A percentile compares a stretch with the other conserved stretches of the same genome.
Conservation (phyloP, 495 filamentous ascomycete genomes). For the Opeltia flavorubescens region DNA sequence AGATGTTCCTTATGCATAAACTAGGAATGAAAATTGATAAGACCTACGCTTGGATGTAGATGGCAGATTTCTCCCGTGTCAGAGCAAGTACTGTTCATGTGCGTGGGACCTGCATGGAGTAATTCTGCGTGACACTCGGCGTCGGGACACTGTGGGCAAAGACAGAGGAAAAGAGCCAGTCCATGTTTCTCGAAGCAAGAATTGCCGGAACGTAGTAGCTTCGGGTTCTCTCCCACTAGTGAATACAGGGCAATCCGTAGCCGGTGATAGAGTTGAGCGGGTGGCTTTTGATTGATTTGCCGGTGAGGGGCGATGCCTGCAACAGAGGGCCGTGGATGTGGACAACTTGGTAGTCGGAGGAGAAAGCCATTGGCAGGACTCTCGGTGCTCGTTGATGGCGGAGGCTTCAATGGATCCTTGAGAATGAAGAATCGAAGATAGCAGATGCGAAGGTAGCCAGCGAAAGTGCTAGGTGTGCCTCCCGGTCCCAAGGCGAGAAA, state of each 20-base stretch:
- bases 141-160: not conserved
- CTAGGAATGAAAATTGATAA: not conserved
- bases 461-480: constrained; percentile 59
- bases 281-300: constrained; percentile 53
- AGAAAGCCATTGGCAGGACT: constrained; percentile 35
- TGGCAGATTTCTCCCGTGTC: constrained; percentile 61
- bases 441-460: constrained; percentile 58
- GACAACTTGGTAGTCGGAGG: constrained; percentile 40
- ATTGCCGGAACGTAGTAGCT: constrained; percentile 42
- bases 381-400: constrained; percentile 19
- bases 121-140: not conserved
- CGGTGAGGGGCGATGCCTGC: constrained; percentile 69
- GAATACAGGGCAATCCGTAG: constrained; percentile 35
- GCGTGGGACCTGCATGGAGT: constrained; percentile 20
- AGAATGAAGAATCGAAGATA: constrained; percentile 36
- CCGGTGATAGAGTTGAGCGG: constrained; percentile 31
- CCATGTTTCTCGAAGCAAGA: constrained; percentile 74
- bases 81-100: constrained; percentile 46
- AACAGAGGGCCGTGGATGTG: constrained; percentile 47
- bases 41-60: constrained; percentile 42
- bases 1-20: not conserved
- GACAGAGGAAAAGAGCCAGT: constrained; percentile 46
- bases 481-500: constrained; percentile 70
- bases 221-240: constrained; percentile 32
- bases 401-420: constrained; percentile 22